A percentile compares a stretch with the other conserved stretches of the same genome.
Evolutionary conservation across 2,329 filamentous ascomycete genomes (phyloP).

Genomic region (Colletotrichum sp.): DNA sequence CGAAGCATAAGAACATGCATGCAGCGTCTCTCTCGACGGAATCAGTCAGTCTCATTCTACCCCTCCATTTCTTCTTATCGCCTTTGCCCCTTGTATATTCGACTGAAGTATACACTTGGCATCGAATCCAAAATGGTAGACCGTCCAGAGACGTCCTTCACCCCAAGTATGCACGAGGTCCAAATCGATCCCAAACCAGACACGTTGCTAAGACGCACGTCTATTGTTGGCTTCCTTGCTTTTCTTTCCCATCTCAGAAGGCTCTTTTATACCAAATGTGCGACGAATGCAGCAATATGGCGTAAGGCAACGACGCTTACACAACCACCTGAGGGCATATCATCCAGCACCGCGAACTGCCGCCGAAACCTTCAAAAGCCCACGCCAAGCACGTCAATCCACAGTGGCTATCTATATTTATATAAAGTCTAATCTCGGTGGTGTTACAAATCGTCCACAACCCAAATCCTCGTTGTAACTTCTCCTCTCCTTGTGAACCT

Average conservation of each 20-base stretch:
- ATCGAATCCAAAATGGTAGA: neutral
- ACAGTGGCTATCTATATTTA: fast-evolving
- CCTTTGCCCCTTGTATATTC: fast-evolving
- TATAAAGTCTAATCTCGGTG: neutral
- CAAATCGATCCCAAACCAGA: too few relatives aligned
- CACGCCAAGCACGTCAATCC: neutral
- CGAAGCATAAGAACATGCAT: too few relatives aligned
- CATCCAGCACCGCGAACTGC: neutral
- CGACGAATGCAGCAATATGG: neutral
- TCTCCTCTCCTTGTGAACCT: too few relatives aligned
- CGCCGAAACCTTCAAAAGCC: neutral
- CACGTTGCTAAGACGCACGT: too few relatives aligned
- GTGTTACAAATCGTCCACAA: neutral
- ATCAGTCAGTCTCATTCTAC: too few relatives aligned
- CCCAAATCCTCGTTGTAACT: neutral
- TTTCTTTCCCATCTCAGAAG: too few relatives aligned
- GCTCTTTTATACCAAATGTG: neutral
- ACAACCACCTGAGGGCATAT: neutral
- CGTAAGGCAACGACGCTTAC: neutral
- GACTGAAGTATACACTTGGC: fast-evolving
- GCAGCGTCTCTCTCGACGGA: too few relatives aligned
- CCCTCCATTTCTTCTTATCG: fast-evolving
- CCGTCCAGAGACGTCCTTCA: neutral
- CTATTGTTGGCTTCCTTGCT: too few relatives aligned
- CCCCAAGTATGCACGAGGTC: neutral